Conservation (phyloP, 139 green algal species). For the Chlorella sorokiniana region DNA sequence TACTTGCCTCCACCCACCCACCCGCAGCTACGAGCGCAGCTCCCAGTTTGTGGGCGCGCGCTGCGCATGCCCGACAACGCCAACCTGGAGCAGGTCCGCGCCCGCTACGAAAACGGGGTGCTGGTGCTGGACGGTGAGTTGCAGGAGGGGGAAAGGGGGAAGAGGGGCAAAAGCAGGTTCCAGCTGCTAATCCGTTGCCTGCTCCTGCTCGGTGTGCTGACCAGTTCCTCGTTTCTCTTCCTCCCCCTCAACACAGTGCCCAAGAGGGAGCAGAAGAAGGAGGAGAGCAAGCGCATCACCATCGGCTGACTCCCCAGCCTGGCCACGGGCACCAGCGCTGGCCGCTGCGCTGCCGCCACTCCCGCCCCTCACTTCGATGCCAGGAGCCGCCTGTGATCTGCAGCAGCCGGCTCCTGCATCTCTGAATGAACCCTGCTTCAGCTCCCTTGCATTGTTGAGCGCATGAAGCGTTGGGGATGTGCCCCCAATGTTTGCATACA, state of each 20-base stretch:
- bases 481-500: no score
- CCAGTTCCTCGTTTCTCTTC: not conserved
- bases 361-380: no score
- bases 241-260: conserved; percentile 1
- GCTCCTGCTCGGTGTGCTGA: not conserved
- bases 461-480: no score
- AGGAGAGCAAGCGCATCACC: conserved; percentile 34
- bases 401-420: no score
- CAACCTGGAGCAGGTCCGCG: conserved; percentile 40
- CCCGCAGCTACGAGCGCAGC: conserved; percentile 31
- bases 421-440: no score
- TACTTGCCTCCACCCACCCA: no score
- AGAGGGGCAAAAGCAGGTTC: not conserved
- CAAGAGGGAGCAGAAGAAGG: conserved; percentile 6
- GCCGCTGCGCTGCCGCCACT: no score
- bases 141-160: no score
- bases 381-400: no score
- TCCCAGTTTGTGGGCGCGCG: conserved; percentile 32
- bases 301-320: no score
- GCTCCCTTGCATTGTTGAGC: no score
- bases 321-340: no score
- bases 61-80: conserved; percentile 51
- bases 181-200: not conserved
- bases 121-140: conserved; percentile 30
- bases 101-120: conserved; percentile 50